phyloP scores from a whole-genome alignment of 257 asterid genomes.

The Rehmannia glutinosa region DNA sequence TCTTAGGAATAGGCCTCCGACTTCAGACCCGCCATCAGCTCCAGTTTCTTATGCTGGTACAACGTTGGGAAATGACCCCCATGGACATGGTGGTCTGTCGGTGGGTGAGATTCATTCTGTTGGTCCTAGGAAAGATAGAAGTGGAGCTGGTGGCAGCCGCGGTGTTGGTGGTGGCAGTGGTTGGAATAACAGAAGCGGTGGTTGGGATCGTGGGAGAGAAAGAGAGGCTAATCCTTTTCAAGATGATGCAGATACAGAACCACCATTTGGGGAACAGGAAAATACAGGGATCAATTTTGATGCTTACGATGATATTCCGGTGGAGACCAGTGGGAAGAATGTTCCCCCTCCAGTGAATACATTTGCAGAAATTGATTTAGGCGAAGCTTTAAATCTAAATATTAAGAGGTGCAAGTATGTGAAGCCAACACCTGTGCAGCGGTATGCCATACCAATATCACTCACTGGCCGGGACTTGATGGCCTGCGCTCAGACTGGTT shows the following conservation, averaged over 20 bases:
- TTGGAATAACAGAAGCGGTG: slow-evolving; percentile 54
- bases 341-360: slow-evolving; percentile 56
- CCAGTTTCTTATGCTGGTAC: slow-evolving; percentile 42
- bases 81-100: slow-evolving; percentile 35
- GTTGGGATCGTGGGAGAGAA: slow-evolving; percentile 66
- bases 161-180: slow-evolving; percentile 35
- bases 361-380: slow-evolving; percentile 57
- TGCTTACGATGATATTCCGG: slow-evolving; percentile 64
- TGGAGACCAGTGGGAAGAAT: slow-evolving; percentile 52
- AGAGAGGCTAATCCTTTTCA: slow-evolving; percentile 66
- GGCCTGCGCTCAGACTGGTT: slow-evolving; percentile 65
- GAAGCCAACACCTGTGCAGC: slow-evolving; percentile 56
- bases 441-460: slow-evolving; percentile 53
- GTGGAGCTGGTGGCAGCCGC: slow-evolving; percentile 31
- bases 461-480: slow-evolving; percentile 49
- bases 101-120: slow-evolving; percentile 35
- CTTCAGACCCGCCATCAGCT: slow-evolving; percentile 39
- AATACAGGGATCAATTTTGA: slow-evolving; percentile 54
- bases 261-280: slow-evolving; percentile 36
- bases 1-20: slow-evolving; percentile 70
- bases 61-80: slow-evolving; percentile 34
- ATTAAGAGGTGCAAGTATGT: slow-evolving; percentile 58
- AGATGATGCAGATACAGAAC: slow-evolving; percentile 34
- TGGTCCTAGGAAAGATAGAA: slow-evolving; percentile 45
- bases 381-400: slow-evolving; percentile 51